Evolutionary conservation across 192 early-diverging fungal species (phyloP), one percentile per base, ranked within the genome.

Genomic region (Radiomyces spectabilis): DNA sequence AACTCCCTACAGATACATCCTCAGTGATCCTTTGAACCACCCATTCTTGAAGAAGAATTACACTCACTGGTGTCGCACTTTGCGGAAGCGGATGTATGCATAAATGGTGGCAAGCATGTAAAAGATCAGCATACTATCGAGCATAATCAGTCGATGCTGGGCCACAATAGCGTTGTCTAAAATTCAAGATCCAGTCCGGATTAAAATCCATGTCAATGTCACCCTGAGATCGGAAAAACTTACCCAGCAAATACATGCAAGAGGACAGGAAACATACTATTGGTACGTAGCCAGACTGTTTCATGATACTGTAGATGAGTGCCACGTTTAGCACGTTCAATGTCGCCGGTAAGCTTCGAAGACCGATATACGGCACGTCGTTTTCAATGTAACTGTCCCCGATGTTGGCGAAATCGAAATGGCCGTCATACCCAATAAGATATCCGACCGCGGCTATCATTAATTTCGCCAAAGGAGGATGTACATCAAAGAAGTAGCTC

Each of bases 401-500:
- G 63, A 97, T 97, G 44, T 80, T 75, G 49, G 88, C 85, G 63
- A 97, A 97, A 51, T 88, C 73, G 66, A 92, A 97, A 33, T 78
- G 74, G 2, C 93, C 91, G 59, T 96, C 80, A 71, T 93, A 92
- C 2, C 95, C 95, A 32, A 82, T 78, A 12, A 91, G 24, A 61
- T 77, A 73, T 7, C 92, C 88, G 4, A 71, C 74, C 6, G 68
- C 68, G 1, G 93, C 92, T 38, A 97, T 79, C 67, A 97, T 58
- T 73, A 97, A 71, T 59, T 95, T 96, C 41, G 92, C 95, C 25
- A 97, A 78, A 13, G 93, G 93, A 30, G 95, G 95, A 61, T 97
- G 95, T 0, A 97, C 92, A 65, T 97, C 95, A 68, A 97, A 94
- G 69, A 84, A 97, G 64, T 87, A 97, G 5, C 81, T 83, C 18